Conservation (phyloP, 2,329 filamentous ascomycete species). For the Aureobasidium sp. region DNA sequence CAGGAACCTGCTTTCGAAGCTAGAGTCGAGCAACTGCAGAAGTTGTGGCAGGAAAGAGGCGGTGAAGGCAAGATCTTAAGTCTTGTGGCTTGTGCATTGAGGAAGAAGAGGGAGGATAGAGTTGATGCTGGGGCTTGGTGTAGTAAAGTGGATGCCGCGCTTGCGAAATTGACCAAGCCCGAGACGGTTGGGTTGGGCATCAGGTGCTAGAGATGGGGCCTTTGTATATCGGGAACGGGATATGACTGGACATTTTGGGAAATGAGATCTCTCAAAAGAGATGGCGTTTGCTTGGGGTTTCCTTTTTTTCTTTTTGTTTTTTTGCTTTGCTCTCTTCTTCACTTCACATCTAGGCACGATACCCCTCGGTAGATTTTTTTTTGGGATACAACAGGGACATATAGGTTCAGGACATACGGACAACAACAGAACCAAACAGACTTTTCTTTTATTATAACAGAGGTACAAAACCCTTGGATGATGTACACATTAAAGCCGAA, state of each 20-base stretch:
- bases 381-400: background rate
- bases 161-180: background rate
- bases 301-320: background rate
- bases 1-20: conserved; percentile 30
- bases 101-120: conserved; percentile 29
- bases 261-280: too few relatives aligned
- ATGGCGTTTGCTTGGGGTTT: background rate
- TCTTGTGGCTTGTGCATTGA: conserved; percentile 35
- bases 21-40: conserved; percentile 27
- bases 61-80: conserved; percentile 25
- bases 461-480: too few relatives aligned
- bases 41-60: conserved; percentile 20
- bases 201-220: background rate
- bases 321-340: background rate
- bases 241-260: background rate
- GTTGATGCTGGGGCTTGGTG: conserved; percentile 24
- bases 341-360: background rate
- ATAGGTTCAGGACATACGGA: background rate
- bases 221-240: background rate
- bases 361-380: conserved; percentile 3
- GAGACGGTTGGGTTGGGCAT: conserved; percentile 3
- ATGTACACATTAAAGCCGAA: too few relatives aligned
- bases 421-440: background rate
- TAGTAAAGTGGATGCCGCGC: background rate
- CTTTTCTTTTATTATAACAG: too few relatives aligned